Conservation (phyloP, 306 rosid species). For the Parietaria judaica region DNA sequence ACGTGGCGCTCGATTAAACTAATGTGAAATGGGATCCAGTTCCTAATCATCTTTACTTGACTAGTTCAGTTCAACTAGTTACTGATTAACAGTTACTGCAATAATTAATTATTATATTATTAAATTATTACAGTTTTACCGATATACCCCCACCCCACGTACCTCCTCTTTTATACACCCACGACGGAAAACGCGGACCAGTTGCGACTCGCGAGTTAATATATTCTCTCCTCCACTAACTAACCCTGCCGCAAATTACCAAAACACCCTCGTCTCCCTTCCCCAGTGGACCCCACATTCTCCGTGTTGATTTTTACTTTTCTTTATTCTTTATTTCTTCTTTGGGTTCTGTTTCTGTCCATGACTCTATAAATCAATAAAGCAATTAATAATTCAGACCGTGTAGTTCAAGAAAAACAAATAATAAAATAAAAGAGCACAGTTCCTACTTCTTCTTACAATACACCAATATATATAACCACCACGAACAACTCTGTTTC, state of each 20-base stretch:
- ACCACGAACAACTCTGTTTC: background rate
- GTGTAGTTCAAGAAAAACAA: slow-evolving; percentile 3
- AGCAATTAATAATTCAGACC: background rate
- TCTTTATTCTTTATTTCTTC: background rate
- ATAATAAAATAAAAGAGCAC: slow-evolving; percentile 6
- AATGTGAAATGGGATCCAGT: no score
- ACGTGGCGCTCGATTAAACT: no score
- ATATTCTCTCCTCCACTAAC: slow-evolving; percentile 3
- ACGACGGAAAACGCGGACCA: slow-evolving; percentile 1
- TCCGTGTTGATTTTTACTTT: slow-evolving; percentile 9
- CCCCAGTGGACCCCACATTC: slow-evolving; percentile 4
- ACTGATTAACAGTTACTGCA: no score
- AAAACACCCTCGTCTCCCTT: background rate
- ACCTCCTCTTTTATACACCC: background rate
- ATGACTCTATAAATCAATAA: background rate
- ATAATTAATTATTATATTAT: no score
- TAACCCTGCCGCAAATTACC: background rate
- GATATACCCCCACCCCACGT: slow-evolving; percentile 8
- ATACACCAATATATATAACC: slow-evolving; percentile 1
- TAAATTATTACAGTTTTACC: background rate
- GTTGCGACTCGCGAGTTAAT: background rate
- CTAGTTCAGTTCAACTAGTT: no score
- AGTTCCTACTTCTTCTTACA: slow-evolving; percentile 8
- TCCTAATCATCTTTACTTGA: no score
- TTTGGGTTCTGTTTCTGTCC: background rate